phyloP scores from a whole-genome alignment of 2,329 filamentous ascomycete genomes.

The Fusarium phyllophilum region DNA sequence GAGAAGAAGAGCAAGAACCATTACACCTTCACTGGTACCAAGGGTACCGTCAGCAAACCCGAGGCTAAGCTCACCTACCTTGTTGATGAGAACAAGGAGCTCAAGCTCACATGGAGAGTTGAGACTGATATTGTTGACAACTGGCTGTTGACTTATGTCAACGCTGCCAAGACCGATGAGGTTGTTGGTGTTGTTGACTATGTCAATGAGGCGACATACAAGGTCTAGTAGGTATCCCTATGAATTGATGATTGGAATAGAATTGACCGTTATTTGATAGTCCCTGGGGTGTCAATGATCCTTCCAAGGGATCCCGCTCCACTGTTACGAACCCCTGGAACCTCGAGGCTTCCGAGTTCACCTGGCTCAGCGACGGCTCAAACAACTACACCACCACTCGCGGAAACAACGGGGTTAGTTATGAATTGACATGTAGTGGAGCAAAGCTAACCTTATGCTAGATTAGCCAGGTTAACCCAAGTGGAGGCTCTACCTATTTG shows the following conservation, averaged over 20 bases:
- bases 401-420: constrained; percentile 63
- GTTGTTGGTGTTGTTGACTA: constrained; percentile 67
- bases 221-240: constrained; percentile 55
- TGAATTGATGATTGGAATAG: rapidly evolving
- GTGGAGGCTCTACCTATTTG: constrained; percentile 50
- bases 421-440: rapidly evolving
- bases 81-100: constrained; percentile 56
- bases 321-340: constrained; percentile 62
- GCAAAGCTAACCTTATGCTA: rapidly evolving
- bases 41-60: constrained; percentile 61
- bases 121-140: constrained; percentile 67
- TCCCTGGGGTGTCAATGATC: constrained; percentile 66
- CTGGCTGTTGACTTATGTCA: constrained; percentile 69
- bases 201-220: constrained; percentile 63
- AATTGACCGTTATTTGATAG: not conserved
- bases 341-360: constrained; percentile 58
- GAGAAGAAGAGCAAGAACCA: constrained; percentile 44
- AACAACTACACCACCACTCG: constrained; percentile 62
- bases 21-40: constrained; percentile 58
- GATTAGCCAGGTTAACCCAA: constrained; percentile 60
- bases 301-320: constrained; percentile 57
- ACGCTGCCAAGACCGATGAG: constrained; percentile 58
- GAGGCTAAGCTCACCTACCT: constrained; percentile 67
- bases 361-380: constrained; percentile 62
- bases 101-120: constrained; percentile 65